phyloP scores from a whole-genome alignment of 768 basidiomycete genomes.

The Leccinum pellstonianum region DNA sequence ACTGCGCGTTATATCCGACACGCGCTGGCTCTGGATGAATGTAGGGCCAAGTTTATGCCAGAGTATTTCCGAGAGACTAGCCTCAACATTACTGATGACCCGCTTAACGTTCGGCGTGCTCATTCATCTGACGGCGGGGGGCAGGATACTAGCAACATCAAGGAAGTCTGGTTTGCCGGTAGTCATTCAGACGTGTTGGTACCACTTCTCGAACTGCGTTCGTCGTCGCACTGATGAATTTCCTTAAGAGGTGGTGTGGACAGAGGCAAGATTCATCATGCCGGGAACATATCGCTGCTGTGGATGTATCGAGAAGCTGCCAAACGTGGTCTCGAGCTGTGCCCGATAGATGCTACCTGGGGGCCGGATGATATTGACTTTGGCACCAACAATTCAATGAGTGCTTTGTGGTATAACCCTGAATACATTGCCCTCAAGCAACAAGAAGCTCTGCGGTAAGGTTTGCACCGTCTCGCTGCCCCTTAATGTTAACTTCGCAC shows the following conservation, averaged over 20 bases:
- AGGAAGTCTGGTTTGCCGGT: neutral
- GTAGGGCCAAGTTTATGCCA: neutral
- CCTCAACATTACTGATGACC: conserved; percentile 6
- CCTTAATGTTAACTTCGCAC: neutral
- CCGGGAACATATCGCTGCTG: neutral
- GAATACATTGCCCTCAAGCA: conserved; percentile 16
- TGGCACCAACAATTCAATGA: conserved; percentile 15
- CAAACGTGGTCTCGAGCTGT: conserved; percentile 6
- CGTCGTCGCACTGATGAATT: neutral
- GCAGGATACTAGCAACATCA: conserved; percentile 33
- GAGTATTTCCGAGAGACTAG: conserved; percentile 22
- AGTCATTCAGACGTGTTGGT: conserved; percentile 25
- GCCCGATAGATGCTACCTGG: conserved; percentile 15
- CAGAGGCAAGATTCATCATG: neutral
- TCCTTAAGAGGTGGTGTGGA: conserved; percentile 10
- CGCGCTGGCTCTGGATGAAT: neutral
- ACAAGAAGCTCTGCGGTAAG: conserved; percentile 12
- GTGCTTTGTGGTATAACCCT: neutral
- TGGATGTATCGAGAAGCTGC: neutral
- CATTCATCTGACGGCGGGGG: neutral
- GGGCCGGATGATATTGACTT: conserved; percentile 16
- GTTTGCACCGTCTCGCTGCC: neutral
- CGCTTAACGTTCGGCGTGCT: neutral
- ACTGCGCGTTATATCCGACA: conserved; percentile 34
- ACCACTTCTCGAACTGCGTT: no score